Base-by-base conservation (phyloP, 768 basidiomycete species). In the Suillus subalutaceus region DNA sequence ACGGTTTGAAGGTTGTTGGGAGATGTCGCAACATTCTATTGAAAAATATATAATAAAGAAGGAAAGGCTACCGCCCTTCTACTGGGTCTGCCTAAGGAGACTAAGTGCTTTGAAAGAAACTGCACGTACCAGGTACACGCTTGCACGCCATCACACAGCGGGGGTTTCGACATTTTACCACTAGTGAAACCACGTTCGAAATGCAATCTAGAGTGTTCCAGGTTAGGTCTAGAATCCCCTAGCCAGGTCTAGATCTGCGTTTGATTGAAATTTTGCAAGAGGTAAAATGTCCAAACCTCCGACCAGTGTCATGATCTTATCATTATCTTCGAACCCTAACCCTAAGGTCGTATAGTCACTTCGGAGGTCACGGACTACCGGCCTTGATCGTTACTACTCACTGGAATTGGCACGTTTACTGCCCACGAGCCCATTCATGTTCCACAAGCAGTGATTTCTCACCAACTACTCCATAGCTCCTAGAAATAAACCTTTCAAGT, bases 271-370 rank as follows among this genome's bases (percentile, higher is more conserved):
- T n/a, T n/a, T n/a, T n/a, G n/a, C n/a, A n/a, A n/a, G n/a, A n/a
- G n/a, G n/a, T n/a, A n/a, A n/a, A n/a, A n/a, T n/a, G n/a, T n/a
- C n/a, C n/a, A n/a, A n/a, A n/a, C n/a, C n/a, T n/a, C n/a, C n/a
- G n/a, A n/a, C n/a, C n/a, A n/a, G n/a, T n/a, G n/a, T n/a, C n/a
- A n/a, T n/a, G n/a, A 32, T 32, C 32, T 30, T 52, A 16, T 53
- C 15, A 30, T 16, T 30, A 50, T 62, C 16, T 56, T 38, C 18
- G 16, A 66, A 72, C 61, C 66, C 61, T 63, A 68, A 67, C 67
- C 67, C 65, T 78, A 77, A 73, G 8, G 32, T 43, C 13, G 35
- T 6, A 30, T 10, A 38, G 12, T 35, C 16, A 46, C 41, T 32
- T 32, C 32, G 32, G 32, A 37, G 5, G 35, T 35, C 35, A 35